Evolutionary conservation across 78 protist species (phyloP), one percentile per base, ranked within the genome.

Genomic region (Dictyostelium firmibasis): DNA sequence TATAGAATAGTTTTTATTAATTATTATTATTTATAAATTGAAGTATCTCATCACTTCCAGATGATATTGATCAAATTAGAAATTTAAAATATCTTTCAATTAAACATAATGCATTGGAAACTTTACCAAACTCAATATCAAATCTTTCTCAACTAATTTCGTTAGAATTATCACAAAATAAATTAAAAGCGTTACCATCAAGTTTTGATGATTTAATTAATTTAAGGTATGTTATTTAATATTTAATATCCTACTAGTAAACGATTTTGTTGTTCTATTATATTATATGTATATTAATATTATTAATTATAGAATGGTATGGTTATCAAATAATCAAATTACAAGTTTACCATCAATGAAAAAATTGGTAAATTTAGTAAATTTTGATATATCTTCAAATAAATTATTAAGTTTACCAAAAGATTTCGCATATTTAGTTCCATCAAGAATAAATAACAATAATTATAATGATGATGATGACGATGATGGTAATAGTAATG

Each of bases 21-120:
- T 23, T 5, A 20, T 67, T 25, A 20, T 67, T 23, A 67, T 25
- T 25, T 25, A n/a, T n/a, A n/a, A n/a, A n/a, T n/a, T n/a, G n/a
- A n/a, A 89, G 94, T 81, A 89, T 89, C 7, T 50, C 86, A 47
- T 23, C 25, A 11, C 16, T 89, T 35, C 94, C 94, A 81, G 94
- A 89, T 18, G 94, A 89, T 9, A 89, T 89, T 60, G 94, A 70
- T 53, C 53, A 50, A 50, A 27, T 62, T 5, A 89, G n/a, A 31
- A 81, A 20, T 47, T 57, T 89, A n/a, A 62, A 69, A 44, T 47
- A 69, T 69, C 35, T 89, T 36, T 89, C 94, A 50, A 64, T 89
- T 44, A 78, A 35, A 81, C n/a, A 64, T 27, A 89, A 89, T 89
- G 35, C 53, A 18, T 25, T 89, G 2, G 94, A 89, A 16, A 2